Conservation (phyloP, 1,139 yeast genomes). For the Sugiyamaella grinbergsii region DNA sequence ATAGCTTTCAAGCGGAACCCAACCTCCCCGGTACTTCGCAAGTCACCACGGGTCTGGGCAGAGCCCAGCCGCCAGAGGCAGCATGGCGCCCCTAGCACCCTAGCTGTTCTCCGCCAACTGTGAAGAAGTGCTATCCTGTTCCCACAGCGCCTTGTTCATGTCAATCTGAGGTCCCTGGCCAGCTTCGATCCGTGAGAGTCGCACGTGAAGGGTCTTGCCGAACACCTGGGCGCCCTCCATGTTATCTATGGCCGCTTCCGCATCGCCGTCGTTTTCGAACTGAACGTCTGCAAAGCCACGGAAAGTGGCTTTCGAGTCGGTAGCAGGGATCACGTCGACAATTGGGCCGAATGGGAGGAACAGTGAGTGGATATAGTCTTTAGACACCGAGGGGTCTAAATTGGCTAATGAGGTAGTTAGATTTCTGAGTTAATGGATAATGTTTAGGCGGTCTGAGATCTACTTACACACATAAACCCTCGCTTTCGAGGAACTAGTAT, state of each 20-base stretch:
- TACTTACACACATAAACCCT: too few relatives aligned
- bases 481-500: too few relatives aligned
- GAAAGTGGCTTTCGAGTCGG: constrained; percentile 21
- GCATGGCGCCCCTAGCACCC: too few relatives aligned
- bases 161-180: constrained; percentile 20
- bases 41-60: too few relatives aligned
- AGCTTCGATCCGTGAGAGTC: constrained; percentile 28
- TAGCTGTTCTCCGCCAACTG: too few relatives aligned
- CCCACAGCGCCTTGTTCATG: constrained; percentile 28
- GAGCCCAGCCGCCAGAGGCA: too few relatives aligned
- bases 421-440: too few relatives aligned
- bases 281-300: constrained; percentile 38
- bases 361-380: constrained; percentile 32
- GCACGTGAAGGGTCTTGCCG: constrained; percentile 38
- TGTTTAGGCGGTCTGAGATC: not conserved
- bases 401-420: too few relatives aligned
- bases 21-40: too few relatives aligned
- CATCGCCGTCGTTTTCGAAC: constrained; percentile 40
- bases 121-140: constrained; percentile 21
- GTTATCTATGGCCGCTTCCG: constrained; percentile 44
- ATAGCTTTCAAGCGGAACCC: too few relatives aligned
- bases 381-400: constrained; percentile 28
- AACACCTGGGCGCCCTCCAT: constrained; percentile 41
- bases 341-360: constrained; percentile 46
- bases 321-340: constrained; percentile 30